phyloP scores from a whole-genome alignment of 225 moss, liverwort and hornwort genomes.

The Neckera pumila region DNA sequence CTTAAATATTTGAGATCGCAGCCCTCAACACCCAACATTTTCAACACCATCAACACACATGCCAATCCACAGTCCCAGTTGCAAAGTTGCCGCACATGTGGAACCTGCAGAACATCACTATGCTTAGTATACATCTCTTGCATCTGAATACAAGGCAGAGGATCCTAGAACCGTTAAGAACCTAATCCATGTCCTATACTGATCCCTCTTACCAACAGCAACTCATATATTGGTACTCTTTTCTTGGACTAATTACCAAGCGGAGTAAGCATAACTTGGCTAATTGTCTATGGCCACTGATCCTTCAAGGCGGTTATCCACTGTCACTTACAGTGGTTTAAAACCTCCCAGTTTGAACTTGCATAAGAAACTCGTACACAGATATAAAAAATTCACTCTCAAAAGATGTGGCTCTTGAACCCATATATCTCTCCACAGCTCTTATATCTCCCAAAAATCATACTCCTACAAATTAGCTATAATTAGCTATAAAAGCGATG shows the following conservation, averaged over 20 bases:
- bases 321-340: background rate
- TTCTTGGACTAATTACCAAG: background rate
- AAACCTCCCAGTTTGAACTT: background rate
- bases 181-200: background rate
- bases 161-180: background rate
- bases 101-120: conserved; percentile 49
- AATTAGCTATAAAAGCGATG: background rate
- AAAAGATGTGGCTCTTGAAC: background rate
- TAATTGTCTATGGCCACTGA: background rate
- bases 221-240: background rate
- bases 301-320: background rate
- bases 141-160: background rate
- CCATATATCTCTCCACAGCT: background rate
- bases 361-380: background rate
- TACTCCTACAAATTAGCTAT: background rate
- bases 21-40: conserved; percentile 61
- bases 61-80: conserved; percentile 99
- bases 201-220: background rate
- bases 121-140: background rate
- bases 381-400: background rate
- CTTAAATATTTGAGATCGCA: conserved; percentile 77
- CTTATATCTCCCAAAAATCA: background rate
- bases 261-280: background rate
- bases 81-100: conserved; percentile 76
- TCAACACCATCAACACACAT: conserved; percentile 94